Percentiles rank a stretch among this genome's conserved stretches.
Conservation (phyloP, 2,329 filamentous ascomycete genomes). For the Phyllosticta ampelicida region DNA sequence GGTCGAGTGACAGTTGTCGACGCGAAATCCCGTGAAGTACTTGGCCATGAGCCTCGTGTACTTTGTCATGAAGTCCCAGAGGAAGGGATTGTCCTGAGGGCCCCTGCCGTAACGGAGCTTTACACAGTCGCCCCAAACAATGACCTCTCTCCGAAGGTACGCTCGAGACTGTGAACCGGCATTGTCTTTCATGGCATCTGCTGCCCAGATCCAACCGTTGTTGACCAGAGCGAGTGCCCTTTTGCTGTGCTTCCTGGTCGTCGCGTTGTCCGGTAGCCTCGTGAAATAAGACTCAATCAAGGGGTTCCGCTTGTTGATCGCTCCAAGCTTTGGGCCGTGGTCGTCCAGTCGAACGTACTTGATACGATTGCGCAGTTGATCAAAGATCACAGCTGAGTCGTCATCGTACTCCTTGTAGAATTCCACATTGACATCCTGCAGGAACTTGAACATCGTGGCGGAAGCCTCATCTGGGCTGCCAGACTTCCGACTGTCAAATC, state of each 20-base stretch:
- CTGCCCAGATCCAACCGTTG: constrained; percentile 98
- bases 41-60: constrained; percentile 90
- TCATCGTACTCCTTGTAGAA: constrained; percentile 88
- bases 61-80: constrained; percentile 92
- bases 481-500: constrained; percentile 45
- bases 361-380: constrained; percentile 87
- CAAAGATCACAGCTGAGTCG: constrained; percentile 71
- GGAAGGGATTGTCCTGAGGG: constrained; percentile 76
- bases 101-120: constrained; percentile 82
- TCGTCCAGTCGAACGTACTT: constrained; percentile 93
- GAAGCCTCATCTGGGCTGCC: constrained; percentile 42
- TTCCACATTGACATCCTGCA: constrained; percentile 77
- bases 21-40: constrained; percentile 89
- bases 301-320: constrained; percentile 65
- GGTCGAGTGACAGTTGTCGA: constrained; percentile 97
- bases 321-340: constrained; percentile 75
- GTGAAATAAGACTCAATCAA: constrained; percentile 95
- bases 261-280: constrained; percentile 66
- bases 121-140: constrained; percentile 97
- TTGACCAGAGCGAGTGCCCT: constrained; percentile 77
- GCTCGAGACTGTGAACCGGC: constrained; percentile 80
- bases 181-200: constrained; percentile 87
- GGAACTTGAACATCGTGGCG: constrained; percentile 47
- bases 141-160: constrained; percentile 93
- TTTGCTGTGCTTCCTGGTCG: constrained; percentile 63